Base-by-base conservation (phyloP, 2,329 filamentous ascomycete genomes). In the Tolypocladium ovalisporum region DNA sequence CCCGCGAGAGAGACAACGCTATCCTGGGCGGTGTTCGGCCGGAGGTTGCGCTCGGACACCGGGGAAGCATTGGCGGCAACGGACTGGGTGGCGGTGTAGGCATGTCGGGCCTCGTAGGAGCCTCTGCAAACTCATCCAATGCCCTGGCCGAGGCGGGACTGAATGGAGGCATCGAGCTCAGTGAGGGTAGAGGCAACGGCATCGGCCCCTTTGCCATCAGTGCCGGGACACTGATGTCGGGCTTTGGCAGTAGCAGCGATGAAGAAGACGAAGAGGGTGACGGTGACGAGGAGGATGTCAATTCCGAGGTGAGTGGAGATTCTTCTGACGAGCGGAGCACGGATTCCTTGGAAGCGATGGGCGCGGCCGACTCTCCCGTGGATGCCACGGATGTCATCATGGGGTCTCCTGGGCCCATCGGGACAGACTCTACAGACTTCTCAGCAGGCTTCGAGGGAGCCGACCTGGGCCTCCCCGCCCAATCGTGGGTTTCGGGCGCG, bases 221-320 rank as follows among this genome's bases (percentile, higher is more conserved):
- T 66, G 81, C 85, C 44, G 87, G 88, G 54, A 87, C 88, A 35
- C 76, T 96, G 59, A 82, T 94, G 73, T 93, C 89, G 68, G 91
- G 92, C 55, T 97, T 97, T 73, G 92, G 90, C 68, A 96, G 91
- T 73, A 94, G 89, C 54, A 96, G 91, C 67, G 91, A 96, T 65
- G 93, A 97, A 72, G 94, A 97, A 63, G 94, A 97, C 62, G 93
- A 97, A 65, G 93, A 97, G 61, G 88, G 90, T 74, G 90, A 96
- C 60, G 89, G 90, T 58, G 88, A 88, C 63, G 87, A 93, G 62
- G 88, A 90, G 64, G 87, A 90, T 60, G 83, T 83, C 42, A 83
- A 81, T 67, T 84, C 79, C 61, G 84, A 86, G 83, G 84, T 86
- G 74, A 81, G 83, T 73, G 62, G 63, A 59, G 68, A 70, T 70